Percentiles rank a stretch among this genome's conserved stretches.
These are phyloP conservation scores for Emiliania huxleyi DNA, from an alignment of 78 protist genomes.

Conservation along the genomic window DNA sequence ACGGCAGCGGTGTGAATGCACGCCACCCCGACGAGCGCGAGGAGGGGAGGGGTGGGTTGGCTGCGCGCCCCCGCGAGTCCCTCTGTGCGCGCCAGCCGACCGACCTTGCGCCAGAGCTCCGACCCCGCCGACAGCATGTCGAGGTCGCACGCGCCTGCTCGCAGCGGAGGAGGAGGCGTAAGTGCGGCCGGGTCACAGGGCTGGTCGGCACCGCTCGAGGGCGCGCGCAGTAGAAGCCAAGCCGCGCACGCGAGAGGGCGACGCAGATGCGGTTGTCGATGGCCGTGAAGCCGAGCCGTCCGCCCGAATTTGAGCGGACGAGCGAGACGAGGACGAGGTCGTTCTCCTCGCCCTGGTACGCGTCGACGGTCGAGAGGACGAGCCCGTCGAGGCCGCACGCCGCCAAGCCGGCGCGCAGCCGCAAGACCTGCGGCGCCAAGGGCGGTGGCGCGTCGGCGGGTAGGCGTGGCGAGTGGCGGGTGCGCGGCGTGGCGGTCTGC, in stretches of 20 bases:
- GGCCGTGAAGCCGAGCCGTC: slow-evolving; percentile 52
- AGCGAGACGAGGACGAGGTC: slow-evolving; percentile 59
- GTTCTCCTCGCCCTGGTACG: slow-evolving; percentile 63
- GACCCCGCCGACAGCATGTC: neutral
- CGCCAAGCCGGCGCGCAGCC: no score
- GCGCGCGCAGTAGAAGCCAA: slow-evolving; percentile 54
- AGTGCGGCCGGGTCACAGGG: no score
- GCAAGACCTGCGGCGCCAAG: neutral
- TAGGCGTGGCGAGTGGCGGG: no score
- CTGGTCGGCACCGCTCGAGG: neutral
- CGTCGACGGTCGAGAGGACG: neutral
- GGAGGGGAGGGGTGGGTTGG: no score
- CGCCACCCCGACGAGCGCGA: no score
- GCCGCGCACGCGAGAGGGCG: slow-evolving; percentile 65
- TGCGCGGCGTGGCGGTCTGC: no score
- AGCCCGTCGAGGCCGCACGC: neutral
- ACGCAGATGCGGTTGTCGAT: slow-evolving; percentile 58
- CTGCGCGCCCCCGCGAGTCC: neutral
- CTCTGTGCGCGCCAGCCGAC: neutral
- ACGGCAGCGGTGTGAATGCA: no score
- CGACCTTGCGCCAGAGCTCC: neutral
- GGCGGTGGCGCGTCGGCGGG: no score
- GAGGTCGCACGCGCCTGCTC: no score
- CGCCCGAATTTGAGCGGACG: slow-evolving; percentile 53
- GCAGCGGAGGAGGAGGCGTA: no score